A percentile compares a stretch with the other conserved stretches of the same genome.
phyloP scores from a whole-genome alignment of 352 stramenopile species.

The Discostella stelligera region DNA sequence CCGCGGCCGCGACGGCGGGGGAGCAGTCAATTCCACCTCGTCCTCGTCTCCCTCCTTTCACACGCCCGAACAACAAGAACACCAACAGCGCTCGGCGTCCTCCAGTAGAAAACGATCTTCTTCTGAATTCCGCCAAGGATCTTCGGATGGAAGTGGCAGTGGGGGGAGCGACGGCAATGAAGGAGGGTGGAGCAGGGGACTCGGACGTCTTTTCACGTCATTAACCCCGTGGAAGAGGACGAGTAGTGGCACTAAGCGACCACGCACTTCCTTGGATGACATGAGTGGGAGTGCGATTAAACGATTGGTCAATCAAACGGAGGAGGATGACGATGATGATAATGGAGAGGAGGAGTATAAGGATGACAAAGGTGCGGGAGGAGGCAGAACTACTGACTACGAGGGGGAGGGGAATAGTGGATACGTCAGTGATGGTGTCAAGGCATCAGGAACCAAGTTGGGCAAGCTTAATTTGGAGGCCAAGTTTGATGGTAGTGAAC shows the following conservation, averaged over 20 bases:
- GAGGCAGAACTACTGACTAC: not conserved
- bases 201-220: not conserved
- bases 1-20: not conserved
- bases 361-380: too few species aligned
- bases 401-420: not conserved
- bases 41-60: not conserved
- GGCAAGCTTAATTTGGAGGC: slow-evolving; percentile 36
- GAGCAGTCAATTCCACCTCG: not conserved
- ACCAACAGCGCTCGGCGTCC: not conserved
- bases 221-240: slow-evolving; percentile 8
- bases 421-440: not conserved
- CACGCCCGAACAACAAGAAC: slow-evolving; percentile 11
- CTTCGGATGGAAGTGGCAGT: not conserved
- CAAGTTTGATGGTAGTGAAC: slow-evolving; percentile 17
- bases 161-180: not conserved
- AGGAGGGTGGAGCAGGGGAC: too few species aligned
- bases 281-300: slow-evolving; percentile 37
- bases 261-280: slow-evolving; percentile 24
- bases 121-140: not conserved
- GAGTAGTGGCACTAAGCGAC: slow-evolving; percentile 2
- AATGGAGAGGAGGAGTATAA: not conserved
- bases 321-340: not conserved
- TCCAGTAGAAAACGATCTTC: slow-evolving; percentile 5
- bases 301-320: slow-evolving; percentile 11
- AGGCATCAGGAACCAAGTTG: slow-evolving; percentile 16